These are phyloP conservation scores for Plectosphaerella cucumerina DNA, from an alignment of 2,329 filamentous ascomycete species.

Conservation along the genomic window DNA sequence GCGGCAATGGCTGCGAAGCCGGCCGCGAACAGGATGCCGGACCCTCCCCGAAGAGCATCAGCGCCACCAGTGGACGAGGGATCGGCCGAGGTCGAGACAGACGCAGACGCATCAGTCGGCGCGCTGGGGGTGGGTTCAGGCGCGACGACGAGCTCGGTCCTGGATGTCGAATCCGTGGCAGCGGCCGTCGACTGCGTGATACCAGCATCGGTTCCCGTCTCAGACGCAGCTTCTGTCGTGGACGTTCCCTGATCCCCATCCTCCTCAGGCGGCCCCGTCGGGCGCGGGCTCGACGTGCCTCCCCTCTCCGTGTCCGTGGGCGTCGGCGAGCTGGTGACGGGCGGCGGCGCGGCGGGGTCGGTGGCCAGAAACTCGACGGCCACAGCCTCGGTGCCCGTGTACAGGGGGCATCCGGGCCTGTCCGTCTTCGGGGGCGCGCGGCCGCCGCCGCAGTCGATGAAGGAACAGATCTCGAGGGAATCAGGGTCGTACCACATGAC, in stretches of 20 bases:
- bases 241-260: background rate
- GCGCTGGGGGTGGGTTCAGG: too few species aligned
- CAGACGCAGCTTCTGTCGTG: too few species aligned
- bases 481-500: constrained; percentile 58
- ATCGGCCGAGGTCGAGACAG: too few species aligned
- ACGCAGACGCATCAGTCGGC: too few species aligned
- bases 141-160: too few species aligned
- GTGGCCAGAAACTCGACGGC: background rate
- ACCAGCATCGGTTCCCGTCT: too few species aligned
- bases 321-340: background rate
- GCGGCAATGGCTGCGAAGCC: too few species aligned
- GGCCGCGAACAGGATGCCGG: too few species aligned
- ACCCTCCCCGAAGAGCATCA: too few species aligned
- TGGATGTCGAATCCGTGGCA: too few species aligned
- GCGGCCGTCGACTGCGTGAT: too few species aligned
- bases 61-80: too few species aligned
- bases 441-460: constrained; percentile 65
- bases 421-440: constrained; percentile 59
- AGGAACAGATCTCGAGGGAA: constrained; percentile 59
- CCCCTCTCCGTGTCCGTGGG: background rate
- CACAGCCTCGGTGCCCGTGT: constrained; percentile 46
- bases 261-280: background rate
- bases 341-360: background rate
- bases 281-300: background rate
- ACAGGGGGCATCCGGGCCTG: constrained; percentile 55